Evolutionary conservation across 331 rosid genomes (phyloP).

Genomic region (Acacia pycnantha): DNA sequence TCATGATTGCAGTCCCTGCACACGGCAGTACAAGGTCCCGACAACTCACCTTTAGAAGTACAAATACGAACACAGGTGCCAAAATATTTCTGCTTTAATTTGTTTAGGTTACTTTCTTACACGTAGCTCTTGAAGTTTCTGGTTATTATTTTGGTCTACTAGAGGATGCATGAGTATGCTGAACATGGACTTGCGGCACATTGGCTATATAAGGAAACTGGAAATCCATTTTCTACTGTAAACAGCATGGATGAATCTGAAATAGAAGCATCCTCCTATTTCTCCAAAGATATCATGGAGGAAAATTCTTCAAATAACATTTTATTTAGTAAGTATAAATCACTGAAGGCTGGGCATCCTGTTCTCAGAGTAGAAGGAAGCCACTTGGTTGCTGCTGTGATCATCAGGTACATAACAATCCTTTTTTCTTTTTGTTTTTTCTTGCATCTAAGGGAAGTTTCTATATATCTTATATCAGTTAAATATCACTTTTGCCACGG

Average conservation of each 20-base stretch:
- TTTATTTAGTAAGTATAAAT: slow-evolving; percentile 53
- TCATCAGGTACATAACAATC: slow-evolving; percentile 53
- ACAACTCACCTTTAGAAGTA: slow-evolving; percentile 92
- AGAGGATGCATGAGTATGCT: slow-evolving; percentile 98
- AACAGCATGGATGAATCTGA: slow-evolving; percentile 55
- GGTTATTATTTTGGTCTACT: slow-evolving; percentile 17
- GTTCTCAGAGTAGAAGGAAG: slow-evolving; percentile 97
- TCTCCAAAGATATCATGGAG: slow-evolving; percentile 58
- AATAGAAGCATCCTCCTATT: slow-evolving; percentile 55
- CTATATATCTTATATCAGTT: no score
- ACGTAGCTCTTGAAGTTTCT: slow-evolving; percentile 25
- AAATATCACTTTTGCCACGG: no score
- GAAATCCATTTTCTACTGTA: slow-evolving; percentile 49
- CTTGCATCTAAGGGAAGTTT: not conserved
- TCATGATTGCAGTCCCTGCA: slow-evolving; percentile 77
- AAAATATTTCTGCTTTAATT: slow-evolving; percentile 21
- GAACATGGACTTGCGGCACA: slow-evolving; percentile 99
- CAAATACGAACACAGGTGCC: slow-evolving; percentile 94
- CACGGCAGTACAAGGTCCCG: slow-evolving; percentile 95
- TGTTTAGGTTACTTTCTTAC: slow-evolving; percentile 15
- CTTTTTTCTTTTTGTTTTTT: not conserved
- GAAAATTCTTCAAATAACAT: slow-evolving; percentile 49
- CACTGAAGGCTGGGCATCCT: slow-evolving; percentile 85
- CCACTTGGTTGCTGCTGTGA: slow-evolving; percentile 90
- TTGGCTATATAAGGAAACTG: slow-evolving; percentile 97